These are phyloP conservation scores for Thelonectria rubi DNA, from an alignment of 2,329 filamentous ascomycete genomes.

Conservation along the genomic window DNA sequence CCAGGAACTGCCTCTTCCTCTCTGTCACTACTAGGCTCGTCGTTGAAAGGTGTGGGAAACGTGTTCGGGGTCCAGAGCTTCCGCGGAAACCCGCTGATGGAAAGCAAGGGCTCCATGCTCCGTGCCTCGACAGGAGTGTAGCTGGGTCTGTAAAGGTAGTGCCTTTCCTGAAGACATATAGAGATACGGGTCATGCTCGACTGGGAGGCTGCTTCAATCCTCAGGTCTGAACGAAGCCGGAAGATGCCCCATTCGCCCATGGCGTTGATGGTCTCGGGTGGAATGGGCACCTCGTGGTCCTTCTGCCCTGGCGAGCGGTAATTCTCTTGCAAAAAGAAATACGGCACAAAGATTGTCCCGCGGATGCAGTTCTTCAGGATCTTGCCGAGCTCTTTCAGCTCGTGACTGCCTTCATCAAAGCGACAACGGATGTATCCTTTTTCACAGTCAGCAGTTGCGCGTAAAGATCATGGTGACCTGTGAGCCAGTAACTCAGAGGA, in stretches of 20 bases:
- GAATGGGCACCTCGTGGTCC: conserved; percentile 2
- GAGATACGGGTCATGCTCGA: conserved; percentile 3
- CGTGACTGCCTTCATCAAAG: conserved; percentile 2
- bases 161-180: neutral
- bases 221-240: neutral
- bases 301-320: neutral
- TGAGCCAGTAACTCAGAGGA: neutral
- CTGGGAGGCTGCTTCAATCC: neutral
- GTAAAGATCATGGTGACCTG: too few species aligned
- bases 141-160: neutral
- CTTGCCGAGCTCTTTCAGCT: conserved; percentile 9
- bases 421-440: conserved; percentile 16
- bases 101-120: conserved; percentile 4
- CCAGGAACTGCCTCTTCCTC: neutral
- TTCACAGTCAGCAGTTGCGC: neutral
- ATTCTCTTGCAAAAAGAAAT: conserved; percentile 11
- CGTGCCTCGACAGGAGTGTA: neutral
- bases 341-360: neutral
- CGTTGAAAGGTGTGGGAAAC: neutral
- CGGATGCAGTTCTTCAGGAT: conserved; percentile 6
- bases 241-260: neutral
- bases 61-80: neutral
- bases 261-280: neutral
- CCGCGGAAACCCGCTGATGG: conserved; percentile 9
- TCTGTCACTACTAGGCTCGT: neutral